Evolutionary conservation across 352 stramenopile species (phyloP).

Genomic region (Globisporangium mamillatum): DNA sequence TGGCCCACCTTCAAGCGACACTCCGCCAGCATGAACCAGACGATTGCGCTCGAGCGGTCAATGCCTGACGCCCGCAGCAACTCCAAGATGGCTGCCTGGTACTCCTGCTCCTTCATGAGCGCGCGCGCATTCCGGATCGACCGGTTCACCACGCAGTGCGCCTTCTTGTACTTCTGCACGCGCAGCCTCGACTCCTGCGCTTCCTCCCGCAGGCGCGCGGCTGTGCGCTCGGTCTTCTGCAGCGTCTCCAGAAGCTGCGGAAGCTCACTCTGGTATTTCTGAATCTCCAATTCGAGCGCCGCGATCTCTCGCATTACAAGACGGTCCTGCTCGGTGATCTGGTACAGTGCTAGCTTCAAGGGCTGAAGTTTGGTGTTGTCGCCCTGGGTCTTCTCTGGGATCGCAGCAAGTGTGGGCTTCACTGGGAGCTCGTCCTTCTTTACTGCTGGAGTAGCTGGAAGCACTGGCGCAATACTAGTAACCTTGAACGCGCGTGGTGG

Average conservation of each 20-base stretch:
- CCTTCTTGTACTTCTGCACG: constrained; percentile 45
- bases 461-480: background rate
- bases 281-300: constrained; percentile 39
- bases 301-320: constrained; percentile 41
- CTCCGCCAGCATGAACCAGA: constrained; percentile 58
- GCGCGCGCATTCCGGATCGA: constrained; percentile 33
- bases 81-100: constrained; percentile 60
- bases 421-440: background rate
- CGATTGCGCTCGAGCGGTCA: constrained; percentile 43
- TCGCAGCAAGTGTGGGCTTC: background rate
- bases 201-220: constrained; percentile 28
- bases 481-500: background rate
- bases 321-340: constrained; percentile 30
- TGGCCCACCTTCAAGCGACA: constrained; percentile 50
- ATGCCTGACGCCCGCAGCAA: constrained; percentile 42
- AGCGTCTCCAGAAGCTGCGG: constrained; percentile 39
- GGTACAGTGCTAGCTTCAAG: constrained; percentile 27
- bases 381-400: background rate
- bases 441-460: background rate
- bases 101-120: constrained; percentile 52
- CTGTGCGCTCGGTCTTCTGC: constrained; percentile 29
- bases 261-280: constrained; percentile 49
- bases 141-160: constrained; percentile 38
- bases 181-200: constrained; percentile 36
- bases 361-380: background rate